A percentile compares a stretch with the other conserved stretches of the same genome.
Evolutionary conservation across 2,329 filamentous ascomycete species (phyloP).

Genomic region (Claviceps sp.): DNA sequence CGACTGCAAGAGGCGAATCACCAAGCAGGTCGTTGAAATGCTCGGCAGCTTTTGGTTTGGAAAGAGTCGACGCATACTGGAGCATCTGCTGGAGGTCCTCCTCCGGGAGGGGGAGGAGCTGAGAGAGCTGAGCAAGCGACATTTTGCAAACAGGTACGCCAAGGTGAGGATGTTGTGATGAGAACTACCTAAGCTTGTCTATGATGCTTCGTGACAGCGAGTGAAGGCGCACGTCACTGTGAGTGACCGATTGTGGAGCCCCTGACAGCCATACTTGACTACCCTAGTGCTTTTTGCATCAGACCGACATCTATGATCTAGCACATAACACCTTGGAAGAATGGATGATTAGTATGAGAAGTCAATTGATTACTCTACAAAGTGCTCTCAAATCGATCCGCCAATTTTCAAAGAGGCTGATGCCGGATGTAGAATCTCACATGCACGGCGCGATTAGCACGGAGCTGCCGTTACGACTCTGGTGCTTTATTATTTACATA

Average conservation of each 20-base stretch:
- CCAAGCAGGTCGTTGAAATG: slow-evolving; percentile 84
- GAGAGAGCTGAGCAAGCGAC: slow-evolving; percentile 56
- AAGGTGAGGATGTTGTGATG: not conserved
- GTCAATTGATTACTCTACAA: no score
- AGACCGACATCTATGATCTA: no score
- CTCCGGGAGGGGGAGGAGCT: slow-evolving; percentile 73
- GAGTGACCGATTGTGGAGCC: not conserved
- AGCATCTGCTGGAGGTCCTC: slow-evolving; percentile 74
- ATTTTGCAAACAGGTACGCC: slow-evolving; percentile 19
- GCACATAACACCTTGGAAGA: no score
- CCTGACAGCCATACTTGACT: not conserved
- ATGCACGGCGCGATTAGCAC: no score
- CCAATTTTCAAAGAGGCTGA: no score
- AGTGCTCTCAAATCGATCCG: no score
- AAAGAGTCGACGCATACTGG: slow-evolving; percentile 64
- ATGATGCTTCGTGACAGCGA: not conserved
- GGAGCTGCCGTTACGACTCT: no score
- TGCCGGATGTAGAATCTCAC: no score
- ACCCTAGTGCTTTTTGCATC: no score
- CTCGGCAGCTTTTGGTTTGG: slow-evolving; percentile 63
- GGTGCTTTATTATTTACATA: no score
- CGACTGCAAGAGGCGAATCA: slow-evolving; percentile 62
- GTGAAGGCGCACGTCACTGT: not conserved
- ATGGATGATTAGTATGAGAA: no score
- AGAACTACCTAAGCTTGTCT: not conserved